Evolutionary conservation across 2,329 filamentous ascomycete genomes (phyloP), one percentile per base, ranked within the genome.

Genomic region (Aureobasidium sp.): DNA sequence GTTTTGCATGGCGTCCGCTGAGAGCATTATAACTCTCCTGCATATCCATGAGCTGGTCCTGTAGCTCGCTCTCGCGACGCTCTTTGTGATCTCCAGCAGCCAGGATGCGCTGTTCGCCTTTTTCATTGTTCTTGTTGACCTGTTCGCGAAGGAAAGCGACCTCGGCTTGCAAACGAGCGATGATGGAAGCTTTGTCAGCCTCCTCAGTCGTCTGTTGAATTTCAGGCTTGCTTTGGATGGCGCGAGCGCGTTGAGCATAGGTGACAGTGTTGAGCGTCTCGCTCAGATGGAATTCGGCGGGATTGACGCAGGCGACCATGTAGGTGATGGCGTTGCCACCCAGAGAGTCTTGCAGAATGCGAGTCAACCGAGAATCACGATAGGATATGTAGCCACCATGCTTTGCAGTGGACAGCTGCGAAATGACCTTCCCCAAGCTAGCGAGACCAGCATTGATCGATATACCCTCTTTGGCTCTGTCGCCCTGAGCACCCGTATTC

Each of bases 281-380:
- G 77, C 92, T 97, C 48, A 99, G 80, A 73, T 99, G 94, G 72
- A 99, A 99, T 73, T 97, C 92, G 15, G 93, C 91, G 0, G 92
- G 93, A 0, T 93, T 99, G 34, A 99, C 92, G 76, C 94, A 99
- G 9, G 94, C 94, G 77, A 99, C 94, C 94, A 99, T 97, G 77
- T 97, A 99, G 0, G 94, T 99, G 72, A 97, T 96, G 39, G 94
- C 94, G 72, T 96, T 97, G 5, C 94, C 94, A 62, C 94, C 94
- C 5, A 99, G 82, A 0, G 94, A 99, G 75, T 99, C 94, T 79
- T 99, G 94, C 20, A 99, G 84, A 27, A 99, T 81, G 64, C 94
- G 88, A 12, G 94, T 99, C 68, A 99, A 85, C 73, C 91, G 92
- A n/a, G 94, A 97, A 77, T 99, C 94, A 66, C 94, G 90, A 74